Evolutionary conservation across 2,329 filamentous ascomycete species (phyloP).

Genomic region (Tolypocladium ovalisporum): DNA sequence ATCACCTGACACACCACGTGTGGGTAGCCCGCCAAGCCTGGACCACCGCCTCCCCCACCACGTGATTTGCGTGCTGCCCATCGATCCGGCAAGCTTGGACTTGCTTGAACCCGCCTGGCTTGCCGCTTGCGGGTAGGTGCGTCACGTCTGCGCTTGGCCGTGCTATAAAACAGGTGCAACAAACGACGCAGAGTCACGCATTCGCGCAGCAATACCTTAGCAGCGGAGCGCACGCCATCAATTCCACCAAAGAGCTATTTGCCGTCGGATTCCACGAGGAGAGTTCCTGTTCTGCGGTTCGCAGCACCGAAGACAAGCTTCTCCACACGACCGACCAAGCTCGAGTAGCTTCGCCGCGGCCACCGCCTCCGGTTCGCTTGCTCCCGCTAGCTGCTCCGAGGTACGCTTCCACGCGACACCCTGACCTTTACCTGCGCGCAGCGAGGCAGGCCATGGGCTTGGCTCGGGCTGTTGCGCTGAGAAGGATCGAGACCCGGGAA

Average conservation of each 20-base stretch:
- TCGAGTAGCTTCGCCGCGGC: neutral
- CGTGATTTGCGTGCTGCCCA: neutral
- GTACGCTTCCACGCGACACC: neutral
- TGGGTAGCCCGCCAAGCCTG: neutral
- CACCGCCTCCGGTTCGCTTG: neutral
- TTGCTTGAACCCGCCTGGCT: neutral
- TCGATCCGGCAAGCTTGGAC: neutral
- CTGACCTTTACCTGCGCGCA: neutral
- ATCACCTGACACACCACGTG: neutral
- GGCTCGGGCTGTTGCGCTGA: slow-evolving; percentile 13
- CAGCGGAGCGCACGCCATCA: neutral
- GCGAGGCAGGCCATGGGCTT: slow-evolving; percentile 23
- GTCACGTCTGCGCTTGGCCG: neutral
- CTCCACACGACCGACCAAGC: neutral
- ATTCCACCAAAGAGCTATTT: no score
- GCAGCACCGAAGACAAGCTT: neutral
- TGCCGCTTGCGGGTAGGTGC: neutral
- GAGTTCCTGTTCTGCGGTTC: neutral
- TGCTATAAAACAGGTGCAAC: neutral
- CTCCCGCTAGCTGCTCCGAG: neutral
- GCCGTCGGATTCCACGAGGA: no score
- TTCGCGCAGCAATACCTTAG: neutral
- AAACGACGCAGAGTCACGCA: neutral
- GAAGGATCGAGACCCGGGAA: slow-evolving; percentile 19
- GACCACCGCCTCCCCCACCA: neutral